Conservation (phyloP, 2,329 filamentous ascomycete species). For the Neofusicoccum sp. region DNA sequence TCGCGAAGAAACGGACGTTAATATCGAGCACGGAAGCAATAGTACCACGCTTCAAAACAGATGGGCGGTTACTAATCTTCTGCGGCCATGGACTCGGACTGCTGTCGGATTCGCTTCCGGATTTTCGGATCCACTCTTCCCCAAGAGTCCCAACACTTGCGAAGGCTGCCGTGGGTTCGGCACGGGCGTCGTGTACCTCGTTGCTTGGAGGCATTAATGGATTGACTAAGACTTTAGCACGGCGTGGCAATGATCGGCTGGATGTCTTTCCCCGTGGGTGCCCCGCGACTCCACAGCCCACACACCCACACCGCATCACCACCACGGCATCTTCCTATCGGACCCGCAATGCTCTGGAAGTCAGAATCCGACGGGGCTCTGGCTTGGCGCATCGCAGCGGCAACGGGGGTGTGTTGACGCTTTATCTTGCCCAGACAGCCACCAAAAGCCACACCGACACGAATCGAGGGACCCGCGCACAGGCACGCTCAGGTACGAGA, state of each 20-base stretch:
- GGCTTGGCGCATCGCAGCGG: not conserved
- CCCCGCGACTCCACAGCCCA: constrained; percentile 10
- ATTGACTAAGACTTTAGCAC: constrained; percentile 4
- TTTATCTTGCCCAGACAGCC: not conserved
- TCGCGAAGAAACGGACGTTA: not conserved
- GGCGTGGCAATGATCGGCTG: constrained; percentile 8
- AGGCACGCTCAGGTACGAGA: not conserved
- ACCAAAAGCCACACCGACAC: not conserved
- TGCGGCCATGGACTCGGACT: not conserved
- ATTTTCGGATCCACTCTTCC: not conserved
- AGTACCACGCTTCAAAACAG: not conserved
- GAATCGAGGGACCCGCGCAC: constrained; percentile 1
- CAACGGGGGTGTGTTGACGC: not conserved
- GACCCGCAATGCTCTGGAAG: constrained; percentile 1
- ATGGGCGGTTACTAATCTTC: not conserved
- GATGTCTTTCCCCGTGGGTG: constrained; percentile 11
- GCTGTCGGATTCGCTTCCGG: constrained; percentile 2
- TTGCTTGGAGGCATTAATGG: not conserved
- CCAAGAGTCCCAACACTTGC: not conserved
- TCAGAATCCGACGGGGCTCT: not conserved
- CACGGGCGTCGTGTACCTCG: not conserved
- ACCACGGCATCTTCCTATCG: constrained; percentile 2
- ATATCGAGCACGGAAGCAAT: no score
- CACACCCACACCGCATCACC: not conserved
- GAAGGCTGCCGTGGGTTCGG: not conserved